Percentiles rank a stretch among this genome's conserved stretches.
Evolutionary conservation across 1,284 basidiomycete species (phyloP).

Genomic region (Pholiota adiposa): DNA sequence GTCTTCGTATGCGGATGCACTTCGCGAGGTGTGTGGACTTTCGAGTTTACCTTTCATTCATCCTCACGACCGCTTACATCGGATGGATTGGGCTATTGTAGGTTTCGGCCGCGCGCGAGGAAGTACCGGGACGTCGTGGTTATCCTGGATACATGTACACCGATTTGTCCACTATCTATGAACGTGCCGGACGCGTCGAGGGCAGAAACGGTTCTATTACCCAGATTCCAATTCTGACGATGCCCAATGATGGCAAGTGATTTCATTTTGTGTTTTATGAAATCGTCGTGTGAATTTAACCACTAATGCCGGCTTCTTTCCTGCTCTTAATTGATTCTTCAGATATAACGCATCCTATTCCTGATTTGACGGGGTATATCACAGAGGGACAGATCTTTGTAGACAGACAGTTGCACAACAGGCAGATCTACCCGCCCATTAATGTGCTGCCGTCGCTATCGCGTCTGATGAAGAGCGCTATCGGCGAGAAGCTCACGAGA

Average conservation of each 20-base stretch:
- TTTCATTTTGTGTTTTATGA: conserved; percentile 7
- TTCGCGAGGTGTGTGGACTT: conserved; percentile 77
- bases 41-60: conserved; percentile 23
- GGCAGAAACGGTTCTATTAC: conserved; percentile 99
- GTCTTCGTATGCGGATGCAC: conserved; percentile 97
- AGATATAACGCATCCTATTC: conserved; percentile 99
- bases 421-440: conserved; percentile 99
- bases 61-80: conserved; percentile 20
- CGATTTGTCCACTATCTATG: conserved; percentile 98
- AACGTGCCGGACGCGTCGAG: conserved; percentile 97
- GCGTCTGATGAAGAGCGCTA: conserved; percentile 99
- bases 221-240: conserved; percentile 99
- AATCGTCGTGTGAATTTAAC: conserved; percentile 12
- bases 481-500: conserved; percentile 96
- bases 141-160: conserved; percentile 99
- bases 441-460: conserved; percentile 99
- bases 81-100: conserved; percentile 32
- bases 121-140: conserved; percentile 98
- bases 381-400: conserved; percentile 99
- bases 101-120: conserved; percentile 98
- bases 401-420: conserved; percentile 92
- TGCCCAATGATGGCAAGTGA: conserved; percentile 96
- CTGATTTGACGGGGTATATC: conserved; percentile 99
- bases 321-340: conserved; percentile 22
- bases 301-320: conserved; percentile 19